A percentile compares a stretch with the other conserved stretches of the same genome.
phyloP scores from a whole-genome alignment of 1,284 basidiomycete species.

The Irpex lacteus region DNA sequence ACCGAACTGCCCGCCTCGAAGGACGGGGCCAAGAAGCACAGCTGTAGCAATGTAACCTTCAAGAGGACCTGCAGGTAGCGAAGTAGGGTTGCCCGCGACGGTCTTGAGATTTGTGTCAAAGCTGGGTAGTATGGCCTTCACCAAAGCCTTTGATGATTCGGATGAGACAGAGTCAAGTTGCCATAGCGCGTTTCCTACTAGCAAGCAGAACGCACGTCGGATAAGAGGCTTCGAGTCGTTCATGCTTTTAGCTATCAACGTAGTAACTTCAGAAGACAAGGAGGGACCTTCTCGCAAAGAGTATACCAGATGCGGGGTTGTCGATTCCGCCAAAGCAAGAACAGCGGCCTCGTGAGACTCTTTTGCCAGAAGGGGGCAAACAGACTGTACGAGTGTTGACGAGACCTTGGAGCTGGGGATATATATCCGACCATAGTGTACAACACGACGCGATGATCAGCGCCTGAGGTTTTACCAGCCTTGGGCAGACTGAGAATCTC shows the following conservation, averaged over 20 bases:
- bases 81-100: conserved; percentile 56
- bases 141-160: conserved; percentile 44
- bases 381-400: conserved; percentile 47
- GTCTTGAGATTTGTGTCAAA: conserved; percentile 73
- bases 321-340: conserved; percentile 48
- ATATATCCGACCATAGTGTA: conserved; percentile 74
- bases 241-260: conserved; percentile 70
- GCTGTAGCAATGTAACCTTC: conserved; percentile 84
- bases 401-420: conserved; percentile 54
- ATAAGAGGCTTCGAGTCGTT: conserved; percentile 40
- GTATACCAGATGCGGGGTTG: conserved; percentile 59
- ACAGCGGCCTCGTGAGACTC: conserved; percentile 73
- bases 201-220: conserved; percentile 34
- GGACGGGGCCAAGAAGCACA: conserved; percentile 62
- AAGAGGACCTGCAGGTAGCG: conserved; percentile 59
- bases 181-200: conserved; percentile 36
- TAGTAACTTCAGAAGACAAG: conserved; percentile 42
- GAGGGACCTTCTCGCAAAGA: conserved; percentile 43
- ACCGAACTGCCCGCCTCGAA: conserved; percentile 52
- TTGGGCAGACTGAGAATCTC: conserved; percentile 76
- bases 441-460: conserved; percentile 82
- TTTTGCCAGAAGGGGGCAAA: conserved; percentile 68
- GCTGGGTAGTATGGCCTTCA: conserved; percentile 51
- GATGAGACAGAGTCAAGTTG: conserved; percentile 32
- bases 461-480: conserved; percentile 79